Conservation (phyloP, 352 stramenopile species). For the Peronospora farinosa region DNA sequence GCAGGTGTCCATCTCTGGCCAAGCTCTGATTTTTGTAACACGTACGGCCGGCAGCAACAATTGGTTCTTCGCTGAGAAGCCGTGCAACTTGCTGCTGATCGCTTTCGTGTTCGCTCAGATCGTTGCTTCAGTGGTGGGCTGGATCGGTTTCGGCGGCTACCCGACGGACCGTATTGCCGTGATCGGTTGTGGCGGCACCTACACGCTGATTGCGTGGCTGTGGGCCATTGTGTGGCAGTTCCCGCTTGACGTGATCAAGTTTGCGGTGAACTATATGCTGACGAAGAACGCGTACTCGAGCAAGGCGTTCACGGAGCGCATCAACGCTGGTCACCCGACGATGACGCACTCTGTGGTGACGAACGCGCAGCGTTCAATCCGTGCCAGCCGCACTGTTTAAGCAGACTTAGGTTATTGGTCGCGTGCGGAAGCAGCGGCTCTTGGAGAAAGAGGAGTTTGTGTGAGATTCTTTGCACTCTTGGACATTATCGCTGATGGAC, state of each 20-base stretch:
- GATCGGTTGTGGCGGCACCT: slow-evolving; percentile 54
- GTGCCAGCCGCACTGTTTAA: slow-evolving; percentile 62
- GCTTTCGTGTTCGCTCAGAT: slow-evolving; percentile 67
- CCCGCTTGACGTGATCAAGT: slow-evolving; percentile 73
- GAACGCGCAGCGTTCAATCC: slow-evolving; percentile 56
- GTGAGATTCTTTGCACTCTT: slow-evolving; percentile 4
- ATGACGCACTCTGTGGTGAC: slow-evolving; percentile 55
- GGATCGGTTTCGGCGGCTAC: slow-evolving; percentile 64
- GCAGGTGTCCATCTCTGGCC: slow-evolving; percentile 68
- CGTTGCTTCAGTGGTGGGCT: slow-evolving; percentile 56
- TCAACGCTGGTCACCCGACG: slow-evolving; percentile 68
- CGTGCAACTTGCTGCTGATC: slow-evolving; percentile 54
- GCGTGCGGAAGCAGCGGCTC: slow-evolving; percentile 4
- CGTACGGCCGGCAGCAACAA: slow-evolving; percentile 68
- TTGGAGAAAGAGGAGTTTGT: slow-evolving; percentile 11
- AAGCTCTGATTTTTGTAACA: slow-evolving; percentile 72
- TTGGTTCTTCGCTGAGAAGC: slow-evolving; percentile 67
- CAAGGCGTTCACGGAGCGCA: slow-evolving; percentile 67
- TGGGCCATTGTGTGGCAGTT: slow-evolving; percentile 70
- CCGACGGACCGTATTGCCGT: slow-evolving; percentile 56
- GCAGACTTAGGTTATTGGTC: slow-evolving; percentile 4
- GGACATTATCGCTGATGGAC: neutral
- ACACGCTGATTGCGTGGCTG: slow-evolving; percentile 60
- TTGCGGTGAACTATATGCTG: slow-evolving; percentile 58
- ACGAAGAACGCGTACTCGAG: slow-evolving; percentile 51